phyloP scores from a whole-genome alignment of 2,329 filamentous ascomycete genomes.

The Neofusicoccum parvum region DNA sequence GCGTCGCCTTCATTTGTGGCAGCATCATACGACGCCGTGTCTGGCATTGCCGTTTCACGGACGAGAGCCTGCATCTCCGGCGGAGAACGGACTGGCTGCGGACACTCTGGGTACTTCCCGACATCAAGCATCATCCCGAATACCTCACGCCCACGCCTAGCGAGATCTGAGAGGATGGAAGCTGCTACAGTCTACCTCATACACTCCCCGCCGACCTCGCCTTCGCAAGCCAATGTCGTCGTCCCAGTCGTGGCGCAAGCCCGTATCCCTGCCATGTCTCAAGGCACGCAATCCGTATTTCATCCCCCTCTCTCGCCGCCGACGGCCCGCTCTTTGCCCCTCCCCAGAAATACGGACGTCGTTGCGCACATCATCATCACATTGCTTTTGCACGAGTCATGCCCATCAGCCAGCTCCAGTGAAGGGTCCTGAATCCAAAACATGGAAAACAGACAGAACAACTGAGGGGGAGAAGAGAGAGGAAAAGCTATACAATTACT shows the following conservation, averaged over 20 bases:
- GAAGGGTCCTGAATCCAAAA: neutral
- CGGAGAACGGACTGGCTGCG: neutral
- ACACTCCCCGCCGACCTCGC: too few relatives aligned
- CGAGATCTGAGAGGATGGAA: too few relatives aligned
- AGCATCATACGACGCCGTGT: too few relatives aligned
- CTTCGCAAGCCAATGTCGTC: neutral
- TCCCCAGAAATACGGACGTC: neutral
- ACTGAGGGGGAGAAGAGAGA: neutral
- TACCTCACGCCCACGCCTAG: too few relatives aligned
- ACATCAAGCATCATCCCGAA: too few relatives aligned
- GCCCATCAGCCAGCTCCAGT: neutral
- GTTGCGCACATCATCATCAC: slow-evolving; percentile 2
- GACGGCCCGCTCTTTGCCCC: neutral
- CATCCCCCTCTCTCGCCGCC: neutral
- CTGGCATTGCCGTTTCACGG: neutral
- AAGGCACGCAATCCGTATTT: neutral
- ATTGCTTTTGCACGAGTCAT: slow-evolving; percentile 1
- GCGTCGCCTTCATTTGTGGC: too few relatives aligned
- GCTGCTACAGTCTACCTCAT: too few relatives aligned
- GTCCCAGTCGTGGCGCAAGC: neutral
- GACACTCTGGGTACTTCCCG: too few relatives aligned
- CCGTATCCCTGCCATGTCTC: neutral
- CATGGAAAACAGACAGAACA: neutral
- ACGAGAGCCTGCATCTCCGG: neutral
- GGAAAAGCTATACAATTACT: slow-evolving; percentile 20